Conservation (phyloP, 257 asterid species). For the Leptodermis oblonga region DNA sequence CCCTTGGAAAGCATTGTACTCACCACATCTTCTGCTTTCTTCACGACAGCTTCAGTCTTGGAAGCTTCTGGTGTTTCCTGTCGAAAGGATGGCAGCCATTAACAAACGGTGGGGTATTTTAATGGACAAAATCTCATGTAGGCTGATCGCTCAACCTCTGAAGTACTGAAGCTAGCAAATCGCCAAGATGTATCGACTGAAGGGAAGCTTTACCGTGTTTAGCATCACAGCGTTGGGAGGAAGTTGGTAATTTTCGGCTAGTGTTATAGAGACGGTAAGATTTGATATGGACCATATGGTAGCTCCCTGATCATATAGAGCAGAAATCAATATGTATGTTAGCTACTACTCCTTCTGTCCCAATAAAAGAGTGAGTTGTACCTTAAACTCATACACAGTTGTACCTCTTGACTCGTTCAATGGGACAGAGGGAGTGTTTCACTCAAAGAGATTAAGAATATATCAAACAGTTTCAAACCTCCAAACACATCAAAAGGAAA, state of each 20-base stretch:
- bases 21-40: slow-evolving; percentile 55
- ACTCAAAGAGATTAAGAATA: neutral
- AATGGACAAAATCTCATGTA: neutral
- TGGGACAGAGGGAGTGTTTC: no score
- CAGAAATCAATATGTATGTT: neutral
- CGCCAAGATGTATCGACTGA: neutral
- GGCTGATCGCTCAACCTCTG: neutral
- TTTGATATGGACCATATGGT: slow-evolving; percentile 30
- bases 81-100: neutral
- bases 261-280: slow-evolving; percentile 28
- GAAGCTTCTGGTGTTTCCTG: slow-evolving; percentile 23
- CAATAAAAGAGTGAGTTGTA: no score
- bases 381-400: no score
- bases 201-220: slow-evolving; percentile 22
- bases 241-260: slow-evolving; percentile 33
- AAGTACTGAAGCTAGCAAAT: neutral
- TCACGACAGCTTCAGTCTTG: slow-evolving; percentile 16
- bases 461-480: neutral
- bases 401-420: no score
- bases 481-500: neutral
- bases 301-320: slow-evolving; percentile 39
- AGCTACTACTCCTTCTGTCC: no score
- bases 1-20: slow-evolving; percentile 61
- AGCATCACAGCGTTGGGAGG: slow-evolving; percentile 36
- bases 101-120: neutral